Evolutionary conservation across 768 basidiomycete species (phyloP), one percentile per base, ranked within the genome.

Genomic region (Rhizopogon sp.): DNA sequence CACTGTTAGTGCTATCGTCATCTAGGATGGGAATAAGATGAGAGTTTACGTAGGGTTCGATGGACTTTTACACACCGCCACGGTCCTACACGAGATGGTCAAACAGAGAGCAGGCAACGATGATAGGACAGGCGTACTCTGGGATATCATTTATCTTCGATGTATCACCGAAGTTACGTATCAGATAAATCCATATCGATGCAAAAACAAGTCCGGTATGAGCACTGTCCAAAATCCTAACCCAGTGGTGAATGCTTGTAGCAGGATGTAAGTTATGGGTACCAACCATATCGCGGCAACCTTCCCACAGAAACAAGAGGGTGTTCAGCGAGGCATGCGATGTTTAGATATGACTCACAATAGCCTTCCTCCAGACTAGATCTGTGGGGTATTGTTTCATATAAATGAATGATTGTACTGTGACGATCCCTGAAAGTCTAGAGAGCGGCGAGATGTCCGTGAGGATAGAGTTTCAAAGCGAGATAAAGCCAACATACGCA

Each of bases 111-210:
- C 28, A 8, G 17, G 7, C 35, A 20, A 5, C 16, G 3, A 3
- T 8, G 0, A 46, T 40, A 46, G 6, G 41, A 17, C 43, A 9
- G 22, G 55, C 57, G n/a, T 56, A 80, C 81, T 73, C 72, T 14
- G 79, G 74, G 46, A 82, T 76, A 14, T 52, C 63, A 54, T 80
- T 75, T 37, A 79, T 74, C 31, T 64, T 68, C 2, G 52, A 46
- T 3, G 52, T 52, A 7, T 75, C 56, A 0, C 81, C 81, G 41
- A 72, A 82, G 56, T 76, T 64, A 0, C 55, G 50, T 53, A 83
- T 76, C 2, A 82, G 61, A 55, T 75, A 76, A 11, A 69, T 69
- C 73, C 77, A 76, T 42, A 78, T 61, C 1, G 76, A 71, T 20
- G 64, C 53, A 46, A 68, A 70, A 39, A 80, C 70, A 56, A 79